Percentiles rank a stretch among this genome's conserved stretches.
These are phyloP conservation scores for Pestalotiopsis sp. DNA, from an alignment of 2,329 filamentous ascomycete species.

Conservation along the genomic window DNA sequence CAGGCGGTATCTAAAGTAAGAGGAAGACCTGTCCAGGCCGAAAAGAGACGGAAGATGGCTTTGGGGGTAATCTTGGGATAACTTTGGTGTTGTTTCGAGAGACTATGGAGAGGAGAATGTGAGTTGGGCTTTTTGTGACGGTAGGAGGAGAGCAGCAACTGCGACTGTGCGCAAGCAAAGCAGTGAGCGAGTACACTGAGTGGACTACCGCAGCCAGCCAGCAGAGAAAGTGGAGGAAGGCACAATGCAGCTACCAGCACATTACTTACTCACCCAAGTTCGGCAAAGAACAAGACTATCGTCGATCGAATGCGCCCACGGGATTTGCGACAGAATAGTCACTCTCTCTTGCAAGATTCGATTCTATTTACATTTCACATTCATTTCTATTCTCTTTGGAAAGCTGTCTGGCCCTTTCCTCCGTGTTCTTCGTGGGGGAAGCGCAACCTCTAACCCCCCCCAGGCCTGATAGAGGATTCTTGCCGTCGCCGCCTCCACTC, in stretches of 20 bases:
- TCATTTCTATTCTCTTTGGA: neutral
- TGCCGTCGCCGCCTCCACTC: slow-evolving; percentile 10
- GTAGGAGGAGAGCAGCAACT: slow-evolving; percentile 34
- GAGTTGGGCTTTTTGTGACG: slow-evolving; percentile 28
- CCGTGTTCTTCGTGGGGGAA: neutral
- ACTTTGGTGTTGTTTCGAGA: slow-evolving; percentile 28
- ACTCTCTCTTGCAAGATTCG: neutral
- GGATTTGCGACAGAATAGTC: neutral
- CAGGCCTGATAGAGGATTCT: slow-evolving; percentile 10
- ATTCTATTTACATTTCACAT: neutral
- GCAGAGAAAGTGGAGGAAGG: neutral
- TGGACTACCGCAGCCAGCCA: neutral
- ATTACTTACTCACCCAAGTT: neutral
- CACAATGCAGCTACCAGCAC: neutral
- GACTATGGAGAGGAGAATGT: slow-evolving; percentile 22
- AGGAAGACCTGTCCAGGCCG: slow-evolving; percentile 14
- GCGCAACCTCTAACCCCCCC: neutral
- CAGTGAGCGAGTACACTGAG: neutral
- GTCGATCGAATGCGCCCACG: neutral
- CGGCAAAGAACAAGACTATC: neutral
- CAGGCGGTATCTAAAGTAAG: slow-evolving; percentile 14
- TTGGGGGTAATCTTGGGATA: slow-evolving; percentile 25
- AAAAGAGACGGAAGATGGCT: slow-evolving; percentile 22
- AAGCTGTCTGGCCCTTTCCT: neutral
- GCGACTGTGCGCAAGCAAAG: slow-evolving; percentile 30